phyloP scores from a whole-genome alignment of 371 early-diverging fungal genomes.

The Rhizopus delemar region DNA sequence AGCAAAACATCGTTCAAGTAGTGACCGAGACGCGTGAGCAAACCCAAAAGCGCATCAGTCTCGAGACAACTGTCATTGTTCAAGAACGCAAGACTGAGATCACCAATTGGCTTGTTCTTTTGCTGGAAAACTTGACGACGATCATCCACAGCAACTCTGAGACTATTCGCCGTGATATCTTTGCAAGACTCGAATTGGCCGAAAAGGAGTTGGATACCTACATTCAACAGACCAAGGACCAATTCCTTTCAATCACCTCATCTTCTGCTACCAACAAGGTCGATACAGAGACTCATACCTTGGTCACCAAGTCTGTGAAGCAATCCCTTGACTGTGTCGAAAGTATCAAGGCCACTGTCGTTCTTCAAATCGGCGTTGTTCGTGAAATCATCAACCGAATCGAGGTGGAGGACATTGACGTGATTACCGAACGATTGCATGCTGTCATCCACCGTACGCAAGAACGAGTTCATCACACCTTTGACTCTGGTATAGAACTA shows the following conservation, averaged over 20 bases:
- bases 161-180: constrained; percentile 26
- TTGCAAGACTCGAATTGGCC: constrained; percentile 20
- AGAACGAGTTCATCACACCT: constrained; percentile 32
- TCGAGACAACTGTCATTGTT: constrained; percentile 33
- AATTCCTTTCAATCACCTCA: constrained; percentile 17
- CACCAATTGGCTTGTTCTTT: constrained; percentile 31
- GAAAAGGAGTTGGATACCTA: constrained; percentile 23
- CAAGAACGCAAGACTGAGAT: constrained; percentile 34
- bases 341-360: constrained; percentile 26
- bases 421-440: constrained; percentile 21
- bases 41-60: constrained; percentile 28
- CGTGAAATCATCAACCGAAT: constrained; percentile 31
- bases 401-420: constrained; percentile 30
- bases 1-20: constrained; percentile 25
- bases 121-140: constrained; percentile 26
- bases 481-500: constrained; percentile 31
- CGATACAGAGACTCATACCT: constrained; percentile 13
- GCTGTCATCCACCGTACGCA: constrained; percentile 30
- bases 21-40: constrained; percentile 33
- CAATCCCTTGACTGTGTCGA: constrained; percentile 42
- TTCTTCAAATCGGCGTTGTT: constrained; percentile 29
- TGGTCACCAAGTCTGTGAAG: constrained; percentile 29
- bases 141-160: constrained; percentile 30
- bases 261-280: constrained; percentile 20
- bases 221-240: constrained; percentile 21